Base-by-base conservation (phyloP, 805 yeast species). In the Ogataea ramenticola region DNA sequence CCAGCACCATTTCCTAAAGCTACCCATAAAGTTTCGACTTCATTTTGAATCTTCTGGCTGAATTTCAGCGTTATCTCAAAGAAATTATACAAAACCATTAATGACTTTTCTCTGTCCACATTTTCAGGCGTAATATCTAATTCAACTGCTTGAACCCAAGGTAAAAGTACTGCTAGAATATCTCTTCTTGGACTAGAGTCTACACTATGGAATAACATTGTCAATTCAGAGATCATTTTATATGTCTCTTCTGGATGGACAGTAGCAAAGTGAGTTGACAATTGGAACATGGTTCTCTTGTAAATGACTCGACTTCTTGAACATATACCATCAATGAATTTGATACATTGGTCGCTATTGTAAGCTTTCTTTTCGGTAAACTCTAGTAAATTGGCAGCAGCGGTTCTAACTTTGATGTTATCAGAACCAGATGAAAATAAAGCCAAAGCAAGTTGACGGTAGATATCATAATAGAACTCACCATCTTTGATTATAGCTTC, bases 11-110 rank as follows among this genome's bases (percentile, higher is more conserved):
- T 78, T 1, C 95, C 96, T n/a, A 93, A 67, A 0, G 97, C 91
- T 5, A 86, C 88, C 99, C 99, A 93, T 20, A 93, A 63, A 0
- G 95, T 95, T 60, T 90, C 97, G 11, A 93, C 87, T 53, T 89
- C 98, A 53, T 83, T 84, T 37, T 87, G 86, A 51, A 87, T 79
- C 14, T 71, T 69, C 39, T 82, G 81, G 42, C 90, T 79, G 52
- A 82, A 86, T 46, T 79, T 79, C 32, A 88, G 79, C 0, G 97
- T 88, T 34, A 93, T 82, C 52, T 87, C 97, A 59, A 90, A 79
- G 43, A 91, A 64, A 49, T 90, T 89, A 48, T 75, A 77, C 51
- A 91, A 56, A 2, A 88, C 87, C 95, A 90, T 87, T 41, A 72
- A 60, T 1, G 77, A 67, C 21, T 57, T 51, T 15, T 49, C 72